Base-by-base conservation (phyloP, 2,329 filamentous ascomycete genomes). In the Chrysosporium queenslandicum region DNA sequence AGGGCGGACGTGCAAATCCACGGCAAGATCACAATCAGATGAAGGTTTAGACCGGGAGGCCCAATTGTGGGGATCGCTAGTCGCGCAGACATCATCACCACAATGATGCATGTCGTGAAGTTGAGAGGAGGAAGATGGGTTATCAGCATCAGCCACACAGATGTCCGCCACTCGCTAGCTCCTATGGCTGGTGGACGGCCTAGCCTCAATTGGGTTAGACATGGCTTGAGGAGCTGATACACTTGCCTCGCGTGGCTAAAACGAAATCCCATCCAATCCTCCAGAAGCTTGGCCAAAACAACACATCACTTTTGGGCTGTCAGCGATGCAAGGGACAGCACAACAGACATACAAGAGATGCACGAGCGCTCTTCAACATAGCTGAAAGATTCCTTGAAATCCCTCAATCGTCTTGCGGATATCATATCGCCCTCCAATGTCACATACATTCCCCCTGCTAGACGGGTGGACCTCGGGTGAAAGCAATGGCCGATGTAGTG, bases 161-260 rank as follows among this genome's bases (percentile, higher is more conserved):
- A 14, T 18, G 20, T 37, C 45, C 53, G 55, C 55, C 55, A 57
- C 55, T 50, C 18, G 34, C 53, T 49, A 55, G 50, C 40, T 30
- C 7, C 36, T 29, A 34, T n/a, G 53, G 49, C 46, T 50, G 37
- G 29, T 32, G 32, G 29, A 25, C 39, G 21, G 21, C 18, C 32
- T 45, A 50, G 46, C n/a, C 41, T 29, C 1, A 21, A 43, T 43
- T 20, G 0, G 40, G 48, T 47, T 45, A 52, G 49, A 48, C 16
- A 46, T 12, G 37, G 55, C 41, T 53, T 51, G 46, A 34, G 9
- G 42, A 57, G 55, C 55, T 57, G 55, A 57, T 52, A 25, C 20
- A 30, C 37, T 55, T 48, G 50, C 50, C 46, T 47, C 50, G 53
- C 30, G 55, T 55, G 55, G 55, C 55, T 54, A 57, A 57, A 56